These are phyloP conservation scores for Aspergillus incahuasiensis DNA, from an alignment of 495 filamentous ascomycete species.

Conservation along the genomic window DNA sequence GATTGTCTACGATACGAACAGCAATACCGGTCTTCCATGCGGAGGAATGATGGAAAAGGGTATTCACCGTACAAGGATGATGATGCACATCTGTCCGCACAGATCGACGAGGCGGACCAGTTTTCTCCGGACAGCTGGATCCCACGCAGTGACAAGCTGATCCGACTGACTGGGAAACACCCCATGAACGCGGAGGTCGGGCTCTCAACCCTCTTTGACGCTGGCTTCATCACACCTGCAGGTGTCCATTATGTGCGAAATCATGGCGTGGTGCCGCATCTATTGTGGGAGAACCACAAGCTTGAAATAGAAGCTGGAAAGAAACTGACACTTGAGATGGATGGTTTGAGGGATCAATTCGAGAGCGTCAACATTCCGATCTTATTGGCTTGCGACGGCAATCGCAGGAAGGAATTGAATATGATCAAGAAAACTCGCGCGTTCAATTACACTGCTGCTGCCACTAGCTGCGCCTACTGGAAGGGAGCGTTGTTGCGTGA, in stretches of 20 bases:
- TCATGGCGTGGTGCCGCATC: constrained; percentile 57
- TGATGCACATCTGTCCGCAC: neutral
- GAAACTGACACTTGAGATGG: constrained; percentile 45
- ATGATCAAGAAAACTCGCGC: constrained; percentile 50
- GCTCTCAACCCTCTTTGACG: constrained; percentile 19
- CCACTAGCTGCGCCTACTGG: constrained; percentile 58
- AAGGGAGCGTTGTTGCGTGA: constrained; percentile 55
- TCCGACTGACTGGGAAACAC: constrained; percentile 32
- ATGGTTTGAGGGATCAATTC: constrained; percentile 50
- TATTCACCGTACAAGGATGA: constrained; percentile 11
- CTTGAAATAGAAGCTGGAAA: constrained; percentile 54
- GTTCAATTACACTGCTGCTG: constrained; percentile 56
- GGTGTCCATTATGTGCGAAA: constrained; percentile 57
- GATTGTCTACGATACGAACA: constrained; percentile 20
- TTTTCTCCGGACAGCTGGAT: constrained; percentile 34
- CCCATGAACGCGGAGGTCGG: constrained; percentile 29
- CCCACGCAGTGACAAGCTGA: constrained; percentile 23
- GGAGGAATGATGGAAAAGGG: constrained; percentile 26
- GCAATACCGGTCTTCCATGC: constrained; percentile 17
- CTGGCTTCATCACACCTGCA: constrained; percentile 46
- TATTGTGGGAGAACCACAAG: constrained; percentile 40
- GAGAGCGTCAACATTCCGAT: constrained; percentile 51
- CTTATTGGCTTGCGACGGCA: constrained; percentile 58
- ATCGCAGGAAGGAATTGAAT: constrained; percentile 58
- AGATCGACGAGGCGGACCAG: constrained; percentile 30